Conservation (phyloP, 2,329 filamentous ascomycete species). For the Elsinoe perseae region DNA sequence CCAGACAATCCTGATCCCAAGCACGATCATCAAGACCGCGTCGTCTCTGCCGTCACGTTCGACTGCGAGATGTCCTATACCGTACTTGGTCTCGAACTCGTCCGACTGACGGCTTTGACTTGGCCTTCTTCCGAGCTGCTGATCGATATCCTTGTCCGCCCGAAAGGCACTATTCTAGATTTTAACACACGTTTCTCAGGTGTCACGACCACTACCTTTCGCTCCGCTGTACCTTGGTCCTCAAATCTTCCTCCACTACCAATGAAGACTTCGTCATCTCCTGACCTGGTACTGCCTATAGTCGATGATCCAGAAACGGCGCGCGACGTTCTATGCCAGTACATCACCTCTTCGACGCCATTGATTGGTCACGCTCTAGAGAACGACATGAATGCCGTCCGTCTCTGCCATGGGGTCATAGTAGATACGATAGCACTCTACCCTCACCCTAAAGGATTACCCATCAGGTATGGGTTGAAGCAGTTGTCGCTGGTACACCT, state of each 20-base stretch:
- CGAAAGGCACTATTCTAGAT: slow-evolving; percentile 75
- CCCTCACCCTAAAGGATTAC: slow-evolving; percentile 69
- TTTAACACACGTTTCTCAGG: slow-evolving; percentile 91
- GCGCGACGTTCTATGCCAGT: slow-evolving; percentile 65
- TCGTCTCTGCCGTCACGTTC: slow-evolving; percentile 63
- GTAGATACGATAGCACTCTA: slow-evolving; percentile 82
- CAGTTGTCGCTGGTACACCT: slow-evolving; percentile 63
- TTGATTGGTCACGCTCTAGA: slow-evolving; percentile 90
- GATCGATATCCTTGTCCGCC: slow-evolving; percentile 77
- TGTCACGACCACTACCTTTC: slow-evolving; percentile 69
- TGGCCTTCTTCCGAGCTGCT: slow-evolving; percentile 73
- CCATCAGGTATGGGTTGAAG: slow-evolving; percentile 70
- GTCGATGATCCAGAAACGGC: slow-evolving; percentile 68
- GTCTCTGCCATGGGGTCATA: slow-evolving; percentile 75
- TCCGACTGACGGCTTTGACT: slow-evolving; percentile 78
- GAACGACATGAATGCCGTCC: slow-evolving; percentile 82
- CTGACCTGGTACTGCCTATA: slow-evolving; percentile 49
- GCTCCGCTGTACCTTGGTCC: slow-evolving; percentile 54
- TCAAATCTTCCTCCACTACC: slow-evolving; percentile 16
- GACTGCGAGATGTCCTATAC: slow-evolving; percentile 99
- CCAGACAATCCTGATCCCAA: slow-evolving; percentile 54
- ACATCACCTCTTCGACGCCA: slow-evolving; percentile 68
- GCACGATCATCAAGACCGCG: slow-evolving; percentile 27
- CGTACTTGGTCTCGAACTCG: slow-evolving; percentile 74
- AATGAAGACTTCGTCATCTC: slow-evolving; percentile 15